Percentiles rank a stretch among this genome's conserved stretches.
Conservation (phyloP, 1,139 yeast genomes). For the Yamadazyma sp. region DNA sequence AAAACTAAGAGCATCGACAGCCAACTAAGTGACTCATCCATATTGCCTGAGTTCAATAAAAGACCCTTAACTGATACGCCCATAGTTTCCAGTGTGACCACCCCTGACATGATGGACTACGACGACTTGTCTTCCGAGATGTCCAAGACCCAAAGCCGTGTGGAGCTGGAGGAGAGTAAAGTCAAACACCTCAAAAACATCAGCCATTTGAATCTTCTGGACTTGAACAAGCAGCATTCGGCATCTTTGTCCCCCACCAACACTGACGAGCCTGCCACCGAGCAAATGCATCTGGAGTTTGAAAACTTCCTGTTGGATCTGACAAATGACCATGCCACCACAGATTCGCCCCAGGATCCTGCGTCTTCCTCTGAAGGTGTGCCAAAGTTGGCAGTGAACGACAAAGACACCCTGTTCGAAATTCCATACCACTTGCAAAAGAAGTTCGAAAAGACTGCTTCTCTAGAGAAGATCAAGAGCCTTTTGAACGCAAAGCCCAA, state of each 20-base stretch:
- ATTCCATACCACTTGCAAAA: conserved; percentile 35
- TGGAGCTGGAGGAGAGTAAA: conserved; percentile 3
- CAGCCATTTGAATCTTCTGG: conserved; percentile 43
- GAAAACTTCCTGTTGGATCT: not conserved
- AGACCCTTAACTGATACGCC: conserved; percentile 76
- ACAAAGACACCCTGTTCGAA: conserved; percentile 10
- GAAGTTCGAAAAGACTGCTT: conserved; percentile 41
- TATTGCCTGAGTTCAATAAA: conserved; percentile 61
- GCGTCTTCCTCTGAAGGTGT: not conserved
- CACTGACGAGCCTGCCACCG: not conserved
- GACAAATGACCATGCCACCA: too few relatives aligned
- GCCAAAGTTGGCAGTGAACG: conserved; percentile 2
- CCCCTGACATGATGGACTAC: conserved; percentile 42
- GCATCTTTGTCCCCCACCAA: conserved; percentile 12
- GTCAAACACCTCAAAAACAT: conserved; percentile 34
- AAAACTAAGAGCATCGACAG: conserved; percentile 32
- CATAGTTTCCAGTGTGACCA: conserved; percentile 52
- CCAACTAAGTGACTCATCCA: conserved; percentile 23
- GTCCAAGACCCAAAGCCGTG: conserved; percentile 4
- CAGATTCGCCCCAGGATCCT: not conserved
- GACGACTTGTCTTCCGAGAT: conserved; percentile 7
- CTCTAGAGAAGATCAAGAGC: conserved; percentile 40
- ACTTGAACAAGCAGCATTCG: conserved; percentile 18
- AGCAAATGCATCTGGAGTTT: not conserved
- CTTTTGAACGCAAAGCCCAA: conserved; percentile 40